Percentiles rank a stretch among this genome's conserved stretches.
Conservation (phyloP, 1,139 yeast species). For the Debaryomycetaceae sp. region DNA sequence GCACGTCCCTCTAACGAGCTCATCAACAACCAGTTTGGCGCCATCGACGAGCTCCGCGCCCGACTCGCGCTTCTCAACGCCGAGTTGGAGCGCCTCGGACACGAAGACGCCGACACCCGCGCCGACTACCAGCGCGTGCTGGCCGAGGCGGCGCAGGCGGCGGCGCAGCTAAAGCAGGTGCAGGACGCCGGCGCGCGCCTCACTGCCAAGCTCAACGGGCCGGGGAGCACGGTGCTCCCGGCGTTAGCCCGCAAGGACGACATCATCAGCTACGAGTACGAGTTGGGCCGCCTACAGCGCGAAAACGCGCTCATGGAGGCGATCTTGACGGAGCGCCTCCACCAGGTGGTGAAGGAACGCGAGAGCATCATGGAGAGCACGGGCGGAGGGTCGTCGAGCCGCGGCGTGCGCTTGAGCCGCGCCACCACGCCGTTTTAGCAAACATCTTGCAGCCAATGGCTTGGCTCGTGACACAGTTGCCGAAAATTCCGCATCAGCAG, state of each 20-base stretch:
- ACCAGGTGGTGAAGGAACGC: constrained; percentile 37
- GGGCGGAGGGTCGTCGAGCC: constrained; percentile 23
- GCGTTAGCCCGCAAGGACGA: constrained; percentile 35
- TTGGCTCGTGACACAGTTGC: no score
- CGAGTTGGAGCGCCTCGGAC: constrained; percentile 23
- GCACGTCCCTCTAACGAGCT: constrained; percentile 10
- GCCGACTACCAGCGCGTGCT: constrained; percentile 50
- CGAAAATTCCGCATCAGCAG: no score
- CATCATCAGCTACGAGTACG: constrained; percentile 22
- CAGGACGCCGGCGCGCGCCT: constrained; percentile 26
- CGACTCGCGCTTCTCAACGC: constrained; percentile 23
- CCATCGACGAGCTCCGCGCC: constrained; percentile 25
- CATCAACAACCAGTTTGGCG: constrained; percentile 22
- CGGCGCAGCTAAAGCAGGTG: constrained; percentile 27
- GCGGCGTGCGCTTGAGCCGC: constrained; percentile 36
- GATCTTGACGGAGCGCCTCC: constrained; percentile 32
- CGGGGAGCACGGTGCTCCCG: constrained; percentile 40
- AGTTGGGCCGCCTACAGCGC: constrained; percentile 20
- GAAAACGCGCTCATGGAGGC: constrained; percentile 34
- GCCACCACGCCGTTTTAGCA: constrained; percentile 33
- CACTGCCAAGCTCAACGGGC: constrained; percentile 36
- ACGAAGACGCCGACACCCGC: constrained; percentile 41
- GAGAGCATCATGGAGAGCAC: constrained; percentile 28
- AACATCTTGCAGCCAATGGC: no score
- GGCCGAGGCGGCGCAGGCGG: constrained; percentile 50